These are phyloP conservation scores for Lasiodiplodia sp. DNA, from an alignment of 2,329 filamentous ascomycete genomes.

Conservation along the genomic window DNA sequence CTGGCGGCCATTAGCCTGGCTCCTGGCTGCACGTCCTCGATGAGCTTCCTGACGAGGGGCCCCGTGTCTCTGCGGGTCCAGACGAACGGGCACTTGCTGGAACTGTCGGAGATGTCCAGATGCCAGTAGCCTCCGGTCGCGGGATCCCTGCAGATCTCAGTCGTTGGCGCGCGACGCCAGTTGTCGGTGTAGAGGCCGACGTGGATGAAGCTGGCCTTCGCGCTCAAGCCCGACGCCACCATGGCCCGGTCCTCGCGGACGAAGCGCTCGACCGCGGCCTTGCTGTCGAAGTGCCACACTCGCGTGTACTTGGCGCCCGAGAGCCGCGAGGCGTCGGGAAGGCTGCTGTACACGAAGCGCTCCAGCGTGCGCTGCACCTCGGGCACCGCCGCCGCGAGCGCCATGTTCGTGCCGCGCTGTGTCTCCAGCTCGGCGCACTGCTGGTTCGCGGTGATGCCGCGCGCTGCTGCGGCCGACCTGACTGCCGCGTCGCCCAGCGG, in stretches of 20 bases:
- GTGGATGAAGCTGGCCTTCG: background rate
- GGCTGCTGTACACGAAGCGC: background rate
- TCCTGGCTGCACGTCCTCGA: background rate
- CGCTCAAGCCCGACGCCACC: background rate
- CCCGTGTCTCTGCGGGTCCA: slow-evolving; percentile 28
- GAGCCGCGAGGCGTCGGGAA: background rate
- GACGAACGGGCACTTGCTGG: slow-evolving; percentile 46
- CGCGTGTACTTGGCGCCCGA: background rate
- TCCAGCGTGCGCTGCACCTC: background rate
- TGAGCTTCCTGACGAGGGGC: background rate
- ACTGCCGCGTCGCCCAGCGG: background rate
- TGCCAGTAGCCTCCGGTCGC: background rate
- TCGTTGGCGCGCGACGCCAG: background rate
- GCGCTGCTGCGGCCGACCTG: background rate
- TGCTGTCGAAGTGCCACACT: slow-evolving; percentile 1
- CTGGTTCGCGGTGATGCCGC: background rate
- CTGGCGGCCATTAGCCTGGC: background rate
- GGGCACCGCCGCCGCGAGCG: background rate
- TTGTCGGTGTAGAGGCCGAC: background rate
- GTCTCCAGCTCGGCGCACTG: background rate
- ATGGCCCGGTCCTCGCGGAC: background rate
- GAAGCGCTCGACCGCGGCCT: background rate
- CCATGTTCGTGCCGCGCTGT: background rate
- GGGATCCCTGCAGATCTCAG: too few species aligned
- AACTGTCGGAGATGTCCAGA: slow-evolving; percentile 34